Conservation (phyloP, 441 rosid genomes). For the Jatropha multifida region DNA sequence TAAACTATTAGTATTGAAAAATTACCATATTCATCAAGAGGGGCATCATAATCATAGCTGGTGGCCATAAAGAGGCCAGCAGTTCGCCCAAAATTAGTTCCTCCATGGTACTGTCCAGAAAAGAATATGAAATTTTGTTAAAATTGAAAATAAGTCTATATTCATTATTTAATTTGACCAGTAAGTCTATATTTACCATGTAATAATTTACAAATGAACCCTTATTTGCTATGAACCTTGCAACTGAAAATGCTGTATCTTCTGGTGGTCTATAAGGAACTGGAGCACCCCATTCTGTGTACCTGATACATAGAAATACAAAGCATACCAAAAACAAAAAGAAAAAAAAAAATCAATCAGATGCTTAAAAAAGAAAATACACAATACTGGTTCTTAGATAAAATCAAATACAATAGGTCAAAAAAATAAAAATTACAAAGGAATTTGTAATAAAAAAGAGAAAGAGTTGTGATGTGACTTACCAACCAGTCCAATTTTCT, state of each 20-base stretch:
- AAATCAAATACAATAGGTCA: neutral
- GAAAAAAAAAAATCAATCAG: too few relatives aligned
- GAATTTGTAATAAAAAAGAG: neutral
- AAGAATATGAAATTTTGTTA: neutral
- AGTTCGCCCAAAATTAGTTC: constrained; percentile 93
- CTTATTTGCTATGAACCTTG: constrained; percentile 85
- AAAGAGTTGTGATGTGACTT: constrained; percentile 21
- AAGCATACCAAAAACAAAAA: too few relatives aligned
- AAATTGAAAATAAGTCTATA: neutral
- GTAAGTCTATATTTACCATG: constrained; percentile 51
- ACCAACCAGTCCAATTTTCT: constrained; percentile 99
- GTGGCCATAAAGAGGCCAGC: constrained; percentile 96
- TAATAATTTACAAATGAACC: constrained; percentile 89
- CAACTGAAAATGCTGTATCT: constrained; percentile 91
- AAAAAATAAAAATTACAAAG: neutral
- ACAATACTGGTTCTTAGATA: too few relatives aligned
- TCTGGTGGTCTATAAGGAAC: constrained; percentile 87
- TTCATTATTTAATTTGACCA: neutral
- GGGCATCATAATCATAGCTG: constrained; percentile 93
- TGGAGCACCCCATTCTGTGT: constrained; percentile 81
- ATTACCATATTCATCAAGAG: constrained; percentile 91
- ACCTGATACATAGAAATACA: constrained; percentile 43
- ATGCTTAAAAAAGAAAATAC: too few relatives aligned
- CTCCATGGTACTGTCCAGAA: constrained; percentile 72
- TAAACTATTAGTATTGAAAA: neutral